Evolutionary conservation across 352 stramenopile genomes (phyloP).

Genomic region (Pythium rhizo-oryzae): DNA sequence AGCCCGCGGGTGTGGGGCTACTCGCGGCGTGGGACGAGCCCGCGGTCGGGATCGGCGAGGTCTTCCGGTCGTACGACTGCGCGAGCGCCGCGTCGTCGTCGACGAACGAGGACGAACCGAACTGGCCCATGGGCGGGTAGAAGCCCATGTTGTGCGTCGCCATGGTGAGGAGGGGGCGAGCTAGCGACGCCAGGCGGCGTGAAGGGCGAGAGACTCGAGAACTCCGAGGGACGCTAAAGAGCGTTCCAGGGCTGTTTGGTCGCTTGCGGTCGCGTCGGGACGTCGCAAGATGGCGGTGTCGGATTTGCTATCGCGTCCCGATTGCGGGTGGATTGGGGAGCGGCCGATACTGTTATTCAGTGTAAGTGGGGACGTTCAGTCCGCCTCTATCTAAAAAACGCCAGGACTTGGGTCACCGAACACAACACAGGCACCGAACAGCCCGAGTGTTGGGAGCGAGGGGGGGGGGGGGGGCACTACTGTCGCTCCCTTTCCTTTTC

Average conservation of each 20-base stretch:
- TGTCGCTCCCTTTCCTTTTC: not conserved
- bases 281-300: no score
- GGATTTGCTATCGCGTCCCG: no score
- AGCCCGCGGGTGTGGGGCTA: not conserved
- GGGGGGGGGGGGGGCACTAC: not conserved
- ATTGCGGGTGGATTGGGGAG: no score
- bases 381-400: no score
- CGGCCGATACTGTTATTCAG: no score
- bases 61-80: constrained; percentile 10
- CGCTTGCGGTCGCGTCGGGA: no score
- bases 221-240: no score
- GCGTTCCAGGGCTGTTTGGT: no score
- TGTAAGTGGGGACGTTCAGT: no score
- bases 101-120: not conserved
- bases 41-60: not conserved
- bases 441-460: not conserved
- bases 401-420: no score
- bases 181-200: not conserved
- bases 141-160: constrained; percentile 1
- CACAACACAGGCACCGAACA: not conserved
- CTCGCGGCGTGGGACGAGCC: not conserved
- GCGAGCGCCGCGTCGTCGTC: not conserved
- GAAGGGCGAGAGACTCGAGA: not conserved
- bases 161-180: not conserved
- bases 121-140: not conserved